Percentiles rank a stretch among this genome's conserved stretches.
phyloP scores from a whole-genome alignment of 1,284 basidiomycete species.

The Chalciporus sp. region DNA sequence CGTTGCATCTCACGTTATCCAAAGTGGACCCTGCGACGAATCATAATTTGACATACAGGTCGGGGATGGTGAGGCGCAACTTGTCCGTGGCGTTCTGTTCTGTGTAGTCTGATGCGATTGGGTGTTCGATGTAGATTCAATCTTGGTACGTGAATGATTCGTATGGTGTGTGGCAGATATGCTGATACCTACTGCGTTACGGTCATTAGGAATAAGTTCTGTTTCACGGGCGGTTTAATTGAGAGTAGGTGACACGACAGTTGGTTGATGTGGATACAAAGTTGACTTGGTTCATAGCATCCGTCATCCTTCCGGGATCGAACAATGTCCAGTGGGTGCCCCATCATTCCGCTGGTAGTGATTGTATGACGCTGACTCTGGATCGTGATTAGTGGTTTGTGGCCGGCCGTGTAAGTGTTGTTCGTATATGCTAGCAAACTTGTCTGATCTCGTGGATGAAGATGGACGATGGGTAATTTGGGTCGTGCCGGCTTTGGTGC shows the following conservation, averaged over 20 bases:
- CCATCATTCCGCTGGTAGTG: neutral
- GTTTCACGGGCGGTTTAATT: conserved; percentile 78
- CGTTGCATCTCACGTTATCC: conserved; percentile 58
- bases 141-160: conserved; percentile 47
- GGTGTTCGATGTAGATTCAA: conserved; percentile 23
- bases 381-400: conserved; percentile 51
- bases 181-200: conserved; percentile 29
- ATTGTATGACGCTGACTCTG: conserved; percentile 10
- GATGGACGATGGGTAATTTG: conserved; percentile 80
- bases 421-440: neutral
- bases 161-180: conserved; percentile 28
- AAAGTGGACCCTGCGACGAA: conserved; percentile 40
- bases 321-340: conserved; percentile 47
- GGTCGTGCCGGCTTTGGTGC: conserved; percentile 79
- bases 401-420: conserved; percentile 66
- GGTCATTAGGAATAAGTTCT: conserved; percentile 61
- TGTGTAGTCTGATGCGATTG: neutral
- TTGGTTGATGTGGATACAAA: conserved; percentile 26
- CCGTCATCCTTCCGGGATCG: conserved; percentile 60
- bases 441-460: conserved; percentile 21
- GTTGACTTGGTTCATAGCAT: conserved; percentile 42
- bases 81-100: neutral
- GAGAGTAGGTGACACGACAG: conserved; percentile 51
- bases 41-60: conserved; percentile 61
- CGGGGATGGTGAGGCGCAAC: conserved; percentile 32